Base-by-base conservation (phyloP, 78 protist genomes). In the Guillardia theta region DNA sequence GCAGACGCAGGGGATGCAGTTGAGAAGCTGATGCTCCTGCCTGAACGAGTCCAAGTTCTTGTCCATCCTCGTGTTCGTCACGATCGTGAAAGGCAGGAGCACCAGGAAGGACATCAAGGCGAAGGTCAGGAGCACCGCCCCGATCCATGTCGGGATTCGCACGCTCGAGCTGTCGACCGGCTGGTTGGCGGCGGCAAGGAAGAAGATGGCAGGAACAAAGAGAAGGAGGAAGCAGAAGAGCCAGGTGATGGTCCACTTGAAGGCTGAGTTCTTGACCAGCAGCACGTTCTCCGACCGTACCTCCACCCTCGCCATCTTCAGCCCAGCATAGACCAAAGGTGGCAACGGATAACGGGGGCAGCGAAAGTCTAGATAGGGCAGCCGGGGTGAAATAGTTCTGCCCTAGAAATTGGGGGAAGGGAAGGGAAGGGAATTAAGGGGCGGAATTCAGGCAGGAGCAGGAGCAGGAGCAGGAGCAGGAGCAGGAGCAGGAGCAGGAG, bases 161-260 rank as follows among this genome's bases (percentile, higher is more conserved):
- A 24, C 41, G 22, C 33, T 70, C 36, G 21, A 36, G 6, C 83
- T 33, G 5, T 12, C 21, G 83, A 24, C 83, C 41, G 83, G 1
- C 15, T 43, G 27, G 33, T 12, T 15, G 12, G 83, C n/a, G 1
- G 41, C 83, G 9, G 41, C 83, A 1, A 70, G 83, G 83, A 24
- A 70, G 41, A 22, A 70, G 83, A 70, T 70, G n/a, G 83, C 83
- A 18, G 83, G 83, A 24, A 70, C 36, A 24, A 24, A 22, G 83
- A 70, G 83, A 15, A 70, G 15, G 9, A 22, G 27, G 45, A 70
- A 12, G 41, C n/a, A 70, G 83, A 70, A 70, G 10, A 43, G 15
- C 83, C 83, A 70, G n/a, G 83, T 43, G 46, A 70, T 4, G 1
- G 83, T 70, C 83, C 83, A 70, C 83, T 70, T 70, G 41, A 70